phyloP scores from a whole-genome alignment of 2,329 filamentous ascomycete species.

The Botrytis medusae region DNA sequence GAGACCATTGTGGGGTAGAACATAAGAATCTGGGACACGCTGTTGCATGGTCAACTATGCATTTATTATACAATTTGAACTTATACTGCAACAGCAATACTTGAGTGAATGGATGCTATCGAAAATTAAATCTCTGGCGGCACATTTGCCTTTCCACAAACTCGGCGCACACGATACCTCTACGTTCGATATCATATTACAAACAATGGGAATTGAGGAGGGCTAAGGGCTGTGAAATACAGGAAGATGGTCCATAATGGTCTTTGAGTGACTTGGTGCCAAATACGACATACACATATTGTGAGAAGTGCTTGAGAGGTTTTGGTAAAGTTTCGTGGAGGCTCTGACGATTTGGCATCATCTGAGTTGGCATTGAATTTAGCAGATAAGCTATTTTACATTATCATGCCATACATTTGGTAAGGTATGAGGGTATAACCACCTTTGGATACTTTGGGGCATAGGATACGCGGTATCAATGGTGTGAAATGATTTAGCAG shows the following conservation, averaged over 20 bases:
- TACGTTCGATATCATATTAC: not conserved
- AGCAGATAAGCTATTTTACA: not conserved
- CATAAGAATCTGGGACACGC: not conserved
- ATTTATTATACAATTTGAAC: not conserved
- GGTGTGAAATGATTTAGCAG: conserved; percentile 1
- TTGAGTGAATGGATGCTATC: not conserved
- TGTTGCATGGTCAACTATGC: conserved; percentile 15
- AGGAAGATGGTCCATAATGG: not conserved
- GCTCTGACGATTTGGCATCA: conserved; percentile 6
- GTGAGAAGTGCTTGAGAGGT: not conserved
- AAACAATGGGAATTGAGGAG: not conserved
- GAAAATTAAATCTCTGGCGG: not conserved
- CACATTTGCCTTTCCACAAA: not conserved
- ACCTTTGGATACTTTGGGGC: not conserved
- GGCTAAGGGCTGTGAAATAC: not conserved
- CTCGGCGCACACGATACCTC: not conserved
- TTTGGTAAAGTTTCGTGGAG: not conserved
- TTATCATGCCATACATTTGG: not conserved
- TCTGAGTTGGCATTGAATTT: not conserved
- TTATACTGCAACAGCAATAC: not conserved
- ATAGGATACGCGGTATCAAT: conserved; percentile 3
- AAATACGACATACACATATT: not conserved
- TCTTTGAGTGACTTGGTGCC: not conserved
- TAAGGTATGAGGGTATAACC: not conserved
- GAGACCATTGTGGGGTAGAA: conserved; percentile 19